Conservation (phyloP, 192 early-diverging fungal genomes). For the Podila horticola region DNA sequence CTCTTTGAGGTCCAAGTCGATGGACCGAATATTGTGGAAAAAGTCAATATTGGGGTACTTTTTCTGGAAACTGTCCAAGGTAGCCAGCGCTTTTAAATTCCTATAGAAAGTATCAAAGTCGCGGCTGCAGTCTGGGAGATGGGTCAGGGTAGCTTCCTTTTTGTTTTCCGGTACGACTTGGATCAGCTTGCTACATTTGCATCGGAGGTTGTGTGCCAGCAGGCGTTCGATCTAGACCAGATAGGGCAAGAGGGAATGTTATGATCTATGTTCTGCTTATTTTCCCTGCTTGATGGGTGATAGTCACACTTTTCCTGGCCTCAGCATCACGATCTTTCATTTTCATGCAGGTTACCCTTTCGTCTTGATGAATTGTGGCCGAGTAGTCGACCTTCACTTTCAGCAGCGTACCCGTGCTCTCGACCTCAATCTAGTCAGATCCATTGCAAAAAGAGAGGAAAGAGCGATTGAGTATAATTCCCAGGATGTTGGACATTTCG, state of each 20-base stretch:
- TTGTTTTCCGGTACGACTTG: slow-evolving; percentile 10
- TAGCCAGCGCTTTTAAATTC: slow-evolving; percentile 42
- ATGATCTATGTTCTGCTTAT: neutral
- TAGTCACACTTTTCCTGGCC: neutral
- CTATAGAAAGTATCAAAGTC: slow-evolving; percentile 45
- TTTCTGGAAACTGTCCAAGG: slow-evolving; percentile 44
- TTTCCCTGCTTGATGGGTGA: too few species aligned
- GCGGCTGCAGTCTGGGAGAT: slow-evolving; percentile 40
- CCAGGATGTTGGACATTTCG: neutral
- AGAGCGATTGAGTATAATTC: neutral
- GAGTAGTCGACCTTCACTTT: slow-evolving; percentile 48
- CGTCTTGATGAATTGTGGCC: slow-evolving; percentile 52
- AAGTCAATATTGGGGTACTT: slow-evolving; percentile 50
- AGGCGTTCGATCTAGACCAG: slow-evolving; percentile 39
- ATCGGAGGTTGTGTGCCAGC: slow-evolving; percentile 46
- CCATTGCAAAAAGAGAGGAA: neutral
- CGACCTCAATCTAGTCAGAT: slow-evolving; percentile 42
- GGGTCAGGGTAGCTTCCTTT: slow-evolving; percentile 15
- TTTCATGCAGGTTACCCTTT: slow-evolving; percentile 19
- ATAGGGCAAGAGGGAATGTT: neutral
- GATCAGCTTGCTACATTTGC: slow-evolving; percentile 35
- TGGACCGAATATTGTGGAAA: slow-evolving; percentile 46
- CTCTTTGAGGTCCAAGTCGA: slow-evolving; percentile 45
- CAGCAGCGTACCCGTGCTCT: slow-evolving; percentile 42
- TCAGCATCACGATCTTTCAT: neutral